A percentile compares a stretch with the other conserved stretches of the same genome.
These are phyloP conservation scores for Metarhizium brunneum DNA, from an alignment of 2,329 filamentous ascomycete species.

Conservation along the genomic window DNA sequence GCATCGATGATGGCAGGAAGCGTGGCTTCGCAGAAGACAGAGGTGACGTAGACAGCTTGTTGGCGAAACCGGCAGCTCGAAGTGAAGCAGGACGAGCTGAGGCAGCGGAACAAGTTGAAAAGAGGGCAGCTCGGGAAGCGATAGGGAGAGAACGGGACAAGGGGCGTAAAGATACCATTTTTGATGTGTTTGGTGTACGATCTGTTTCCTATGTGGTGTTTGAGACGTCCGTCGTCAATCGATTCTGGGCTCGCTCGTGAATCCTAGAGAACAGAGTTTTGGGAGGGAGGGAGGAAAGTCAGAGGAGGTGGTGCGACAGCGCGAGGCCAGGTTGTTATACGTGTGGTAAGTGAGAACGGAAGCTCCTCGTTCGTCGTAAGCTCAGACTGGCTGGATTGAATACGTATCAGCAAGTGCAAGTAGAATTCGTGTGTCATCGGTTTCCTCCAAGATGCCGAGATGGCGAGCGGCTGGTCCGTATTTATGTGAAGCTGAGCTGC, in stretches of 20 bases:
- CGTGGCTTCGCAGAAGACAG: slow-evolving; percentile 28
- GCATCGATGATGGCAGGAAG: slow-evolving; percentile 31
- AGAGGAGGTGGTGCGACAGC: neutral
- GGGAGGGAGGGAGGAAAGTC: neutral
- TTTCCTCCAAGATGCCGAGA: neutral
- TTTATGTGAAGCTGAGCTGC: neutral
- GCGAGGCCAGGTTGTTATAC: neutral
- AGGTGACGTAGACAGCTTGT: slow-evolving; percentile 8
- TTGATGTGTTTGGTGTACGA: slow-evolving; percentile 10
- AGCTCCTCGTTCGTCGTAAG: neutral
- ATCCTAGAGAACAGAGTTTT: neutral
- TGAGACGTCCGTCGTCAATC: neutral
- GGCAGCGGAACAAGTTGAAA: slow-evolving; percentile 13
- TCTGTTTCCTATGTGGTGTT: slow-evolving; percentile 8
- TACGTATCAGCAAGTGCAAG: neutral
- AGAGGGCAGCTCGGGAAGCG: slow-evolving; percentile 16
- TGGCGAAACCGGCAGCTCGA: slow-evolving; percentile 8
- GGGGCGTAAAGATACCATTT: slow-evolving; percentile 24
- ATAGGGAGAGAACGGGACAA: slow-evolving; percentile 16
- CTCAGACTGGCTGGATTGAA: neutral
- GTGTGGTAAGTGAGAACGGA: neutral
- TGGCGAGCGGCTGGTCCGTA: neutral
- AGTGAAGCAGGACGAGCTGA: slow-evolving; percentile 9
- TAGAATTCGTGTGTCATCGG: slow-evolving; percentile 3
- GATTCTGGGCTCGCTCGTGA: neutral